Evolutionary conservation across 495 filamentous ascomycete genomes (phyloP).

Genomic region (Penicillium egyptiacum): DNA sequence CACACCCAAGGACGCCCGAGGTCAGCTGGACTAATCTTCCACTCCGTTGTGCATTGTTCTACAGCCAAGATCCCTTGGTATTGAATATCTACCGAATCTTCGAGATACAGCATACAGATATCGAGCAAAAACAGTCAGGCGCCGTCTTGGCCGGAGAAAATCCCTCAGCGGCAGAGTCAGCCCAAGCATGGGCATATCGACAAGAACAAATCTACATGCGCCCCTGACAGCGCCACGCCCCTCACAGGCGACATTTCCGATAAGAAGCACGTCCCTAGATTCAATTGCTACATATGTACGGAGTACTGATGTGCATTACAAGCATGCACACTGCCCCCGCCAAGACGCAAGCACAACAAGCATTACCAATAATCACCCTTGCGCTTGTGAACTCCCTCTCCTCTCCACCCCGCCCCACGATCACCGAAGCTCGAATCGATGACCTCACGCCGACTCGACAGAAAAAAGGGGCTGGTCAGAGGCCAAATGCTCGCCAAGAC

Average conservation of each 20-base stretch:
- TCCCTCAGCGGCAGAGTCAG: conserved; percentile 3
- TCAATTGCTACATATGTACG: not conserved
- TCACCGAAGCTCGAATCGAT: not conserved
- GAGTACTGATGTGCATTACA: conserved; percentile 11
- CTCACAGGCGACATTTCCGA: conserved; percentile 3
- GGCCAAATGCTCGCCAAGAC: conserved; percentile 26
- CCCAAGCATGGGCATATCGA: not conserved
- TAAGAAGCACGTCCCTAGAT: not conserved
- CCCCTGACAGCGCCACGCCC: conserved; percentile 8
- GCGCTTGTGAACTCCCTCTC: conserved; percentile 12
- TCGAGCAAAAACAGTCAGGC: not conserved
- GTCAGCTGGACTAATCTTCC: not conserved
- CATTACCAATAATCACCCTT: conserved; percentile 19
- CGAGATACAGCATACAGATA: not conserved
- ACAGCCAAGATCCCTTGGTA: conserved; percentile 12
- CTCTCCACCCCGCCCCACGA: conserved; percentile 22
- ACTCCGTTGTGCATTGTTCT: not conserved
- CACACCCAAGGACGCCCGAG: not conserved
- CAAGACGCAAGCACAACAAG: conserved; percentile 17
- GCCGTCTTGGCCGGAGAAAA: conserved; percentile 6
- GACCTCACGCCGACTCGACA: conserved; percentile 8
- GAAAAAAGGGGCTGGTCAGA: conserved; percentile 13
- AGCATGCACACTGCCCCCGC: conserved; percentile 23
- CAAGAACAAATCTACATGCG: not conserved
- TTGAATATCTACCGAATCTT: conserved; percentile 4